These are phyloP conservation scores for Rhytidiadelphus loreus DNA, from an alignment of 225 moss, liverwort and hornwort genomes.

Conservation along the genomic window DNA sequence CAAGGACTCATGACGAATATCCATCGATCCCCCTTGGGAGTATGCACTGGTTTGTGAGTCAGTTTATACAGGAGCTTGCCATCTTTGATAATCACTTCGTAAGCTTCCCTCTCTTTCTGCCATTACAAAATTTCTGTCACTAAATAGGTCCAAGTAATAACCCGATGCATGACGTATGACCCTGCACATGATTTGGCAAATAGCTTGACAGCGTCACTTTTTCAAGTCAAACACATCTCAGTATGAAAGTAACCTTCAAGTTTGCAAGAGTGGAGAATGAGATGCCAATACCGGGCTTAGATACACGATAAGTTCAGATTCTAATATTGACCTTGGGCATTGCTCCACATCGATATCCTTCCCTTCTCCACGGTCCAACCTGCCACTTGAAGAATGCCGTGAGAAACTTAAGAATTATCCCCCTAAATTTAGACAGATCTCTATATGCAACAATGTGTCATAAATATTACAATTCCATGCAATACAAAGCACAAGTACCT, in stretches of 20 bases:
- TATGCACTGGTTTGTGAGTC: slow-evolving; percentile 53
- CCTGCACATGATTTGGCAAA: neutral
- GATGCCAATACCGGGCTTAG: slow-evolving; percentile 64
- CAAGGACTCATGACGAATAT: slow-evolving; percentile 91
- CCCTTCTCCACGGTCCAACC: slow-evolving; percentile 84
- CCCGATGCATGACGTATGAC: neutral
- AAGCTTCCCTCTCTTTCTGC: slow-evolving; percentile 69
- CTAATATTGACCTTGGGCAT: slow-evolving; percentile 57
- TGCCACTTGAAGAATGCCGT: slow-evolving; percentile 5
- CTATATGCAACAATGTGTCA: neutral
- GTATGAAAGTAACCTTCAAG: neutral
- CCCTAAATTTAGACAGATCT: neutral
- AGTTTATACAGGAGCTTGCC: slow-evolving; percentile 69
- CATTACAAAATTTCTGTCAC: slow-evolving; percentile 9
- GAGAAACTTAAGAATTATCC: neutral
- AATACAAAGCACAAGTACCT: neutral
- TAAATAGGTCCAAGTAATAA: neutral
- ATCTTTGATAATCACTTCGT: slow-evolving; percentile 64
- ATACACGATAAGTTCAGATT: slow-evolving; percentile 57
- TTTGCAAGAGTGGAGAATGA: neutral
- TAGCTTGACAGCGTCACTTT: neutral
- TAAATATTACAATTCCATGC: neutral
- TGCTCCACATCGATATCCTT: slow-evolving; percentile 58
- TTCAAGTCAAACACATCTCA: neutral
- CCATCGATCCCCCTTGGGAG: slow-evolving; percentile 77